Evolutionary conservation across 1,284 basidiomycete species (phyloP), one percentile per base, ranked within the genome.

Genomic region (Ceratobasidium sp.): DNA sequence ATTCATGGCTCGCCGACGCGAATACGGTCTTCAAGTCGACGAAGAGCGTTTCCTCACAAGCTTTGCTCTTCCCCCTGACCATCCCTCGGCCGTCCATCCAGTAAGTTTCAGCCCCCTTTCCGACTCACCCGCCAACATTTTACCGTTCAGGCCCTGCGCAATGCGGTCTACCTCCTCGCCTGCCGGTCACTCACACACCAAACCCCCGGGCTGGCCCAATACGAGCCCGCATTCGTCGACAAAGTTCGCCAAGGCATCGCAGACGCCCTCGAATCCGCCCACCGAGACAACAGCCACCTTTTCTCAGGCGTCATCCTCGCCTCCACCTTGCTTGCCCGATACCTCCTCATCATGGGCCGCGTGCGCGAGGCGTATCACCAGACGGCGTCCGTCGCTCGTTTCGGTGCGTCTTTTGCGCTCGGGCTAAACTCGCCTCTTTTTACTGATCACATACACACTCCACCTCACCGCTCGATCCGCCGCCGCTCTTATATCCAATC

Each of bases 1-100:
- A 1, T 67, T 67, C 38, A 67, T 67, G 64, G 64, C 64, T 55
- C 64, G 64, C 30, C 64, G 64, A 7, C 64, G 64, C 38, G 64
- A 67, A 38, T 67, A 67, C 44, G 50, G 64, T 6, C 38, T 66
- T 16, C 43, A 67, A 21, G 52, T 67, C 50, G 64, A 54, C 21
- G 64, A 67, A 55, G 32, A 54, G n/a, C 32, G 50, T 1, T 52
- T 67, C 23, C 23, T 67, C 3, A 67, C 64, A 2, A 67, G 64
- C 64, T 67, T 67, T 55, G 50, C 64, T 3, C 38, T 67, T 23
- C 64, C 64, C n/a, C 64, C 64, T 13, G 64, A 67, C 43, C 64
- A 67, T 32, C 50, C 64, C 7, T 50, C 50, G 18, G 64, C 50
- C 9, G 64, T 55, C 11, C 64, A 55, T 26, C 64, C 64, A 23